Evolutionary conservation across 306 rosid genomes (phyloP), one percentile per base, ranked within the genome.

Genomic region (Oxytropis ochrocephala): DNA sequence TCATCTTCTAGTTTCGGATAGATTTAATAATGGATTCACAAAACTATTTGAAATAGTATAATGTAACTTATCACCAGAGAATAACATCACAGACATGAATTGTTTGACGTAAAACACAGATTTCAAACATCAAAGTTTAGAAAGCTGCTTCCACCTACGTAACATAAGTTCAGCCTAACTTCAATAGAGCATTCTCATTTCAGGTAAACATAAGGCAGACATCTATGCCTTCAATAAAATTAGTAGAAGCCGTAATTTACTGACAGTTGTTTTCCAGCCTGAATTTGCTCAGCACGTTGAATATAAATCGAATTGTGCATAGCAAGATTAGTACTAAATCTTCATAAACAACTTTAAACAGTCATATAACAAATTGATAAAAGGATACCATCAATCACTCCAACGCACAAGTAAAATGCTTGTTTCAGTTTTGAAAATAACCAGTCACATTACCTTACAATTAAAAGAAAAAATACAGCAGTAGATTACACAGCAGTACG

Each of bases 381-480:
- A 54, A 63, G 19, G 66, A 32, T 69, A 35, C 5, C 39, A 38
- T 11, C 13, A 55, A 64, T 55, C 51, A 17, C 36, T 24, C 47
- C 62, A 72, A 52, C 43, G 8, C 57, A 56, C 11, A 24, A 63
- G 59, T 65, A 51, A 65, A 57, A 66, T 24, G 67, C 48, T 7
- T 38, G 52, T 51, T 51, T 66, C 68, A 43, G 36, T 43, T 14
- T 49, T 41, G 47, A 73, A 79, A 51, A 35, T 19, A 58, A 58
- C 63, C 41, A 60, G 39, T 59, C 67, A 66, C 65, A 6, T 11
- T 19, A 58, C 27, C 39, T 51, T 71, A 29, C 43, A 27, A 24
- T 70, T 70, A 52, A 78, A 4, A 70, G 32, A 55, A 59, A 38
- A 2, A 21, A 21, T 62, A 36, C 43, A 41, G 57, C 38, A 39